Evolutionary conservation across 2,329 filamentous ascomycete species (phyloP).

Genomic region (Alternaria hordeiaustralica): DNA sequence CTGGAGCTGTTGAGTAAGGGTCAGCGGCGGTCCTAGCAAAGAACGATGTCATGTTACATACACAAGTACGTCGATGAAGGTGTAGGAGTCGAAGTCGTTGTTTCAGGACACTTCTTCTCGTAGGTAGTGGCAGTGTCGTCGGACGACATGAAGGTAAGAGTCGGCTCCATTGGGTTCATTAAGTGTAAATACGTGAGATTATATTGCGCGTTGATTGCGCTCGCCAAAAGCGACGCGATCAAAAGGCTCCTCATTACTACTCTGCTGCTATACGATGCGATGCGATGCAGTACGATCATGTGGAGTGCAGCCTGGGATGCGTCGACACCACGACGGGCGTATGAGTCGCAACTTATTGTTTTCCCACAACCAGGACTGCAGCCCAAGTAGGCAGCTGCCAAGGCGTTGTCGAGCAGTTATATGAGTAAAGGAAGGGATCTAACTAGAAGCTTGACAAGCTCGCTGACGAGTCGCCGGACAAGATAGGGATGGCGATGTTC

Average conservation of each 20-base stretch:
- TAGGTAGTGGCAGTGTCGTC: slow-evolving; percentile 14
- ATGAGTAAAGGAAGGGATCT: background rate
- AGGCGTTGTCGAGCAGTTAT: background rate
- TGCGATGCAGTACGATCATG: background rate
- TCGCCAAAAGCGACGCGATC: background rate
- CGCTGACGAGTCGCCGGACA: background rate
- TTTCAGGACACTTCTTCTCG: background rate
- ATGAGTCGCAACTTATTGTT: background rate
- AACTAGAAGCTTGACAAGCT: background rate
- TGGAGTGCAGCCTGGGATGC: background rate
- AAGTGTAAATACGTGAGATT: slow-evolving; percentile 5
- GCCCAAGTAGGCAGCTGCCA: background rate
- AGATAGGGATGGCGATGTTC: background rate
- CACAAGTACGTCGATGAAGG: slow-evolving; percentile 41
- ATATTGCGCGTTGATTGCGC: background rate
- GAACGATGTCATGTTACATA: background rate
- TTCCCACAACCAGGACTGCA: background rate
- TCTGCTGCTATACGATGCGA: background rate
- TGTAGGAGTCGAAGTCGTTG: background rate
- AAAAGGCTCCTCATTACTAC: background rate
- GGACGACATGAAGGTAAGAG: background rate
- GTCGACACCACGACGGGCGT: background rate
- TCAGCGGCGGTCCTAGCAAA: background rate
- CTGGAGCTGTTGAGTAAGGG: background rate
- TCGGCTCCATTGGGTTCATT: background rate